A percentile compares a stretch with the other conserved stretches of the same genome.
These are phyloP conservation scores for Lachancea kluyveri DNA, from an alignment of 805 yeast species.

Conservation along the genomic window DNA sequence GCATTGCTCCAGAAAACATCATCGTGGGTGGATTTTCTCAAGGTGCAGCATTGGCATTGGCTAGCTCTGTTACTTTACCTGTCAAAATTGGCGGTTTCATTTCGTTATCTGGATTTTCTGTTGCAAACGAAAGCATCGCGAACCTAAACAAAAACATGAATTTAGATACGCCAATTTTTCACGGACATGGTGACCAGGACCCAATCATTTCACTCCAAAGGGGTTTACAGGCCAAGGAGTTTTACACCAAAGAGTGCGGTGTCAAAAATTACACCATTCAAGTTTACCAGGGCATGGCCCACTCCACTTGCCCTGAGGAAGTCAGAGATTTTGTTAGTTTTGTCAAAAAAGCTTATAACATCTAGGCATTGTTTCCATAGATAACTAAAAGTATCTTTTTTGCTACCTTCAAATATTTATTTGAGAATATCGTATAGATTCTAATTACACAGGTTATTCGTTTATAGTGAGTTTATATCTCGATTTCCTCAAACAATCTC, in stretches of 20 bases:
- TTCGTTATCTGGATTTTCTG: slow-evolving; percentile 70
- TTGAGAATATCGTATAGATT: no score
- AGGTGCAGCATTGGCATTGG: slow-evolving; percentile 79
- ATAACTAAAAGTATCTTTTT: no score
- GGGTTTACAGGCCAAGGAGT: slow-evolving; percentile 37
- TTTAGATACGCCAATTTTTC: slow-evolving; percentile 66
- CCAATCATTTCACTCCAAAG: slow-evolving; percentile 44
- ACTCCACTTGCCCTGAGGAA: slow-evolving; percentile 64
- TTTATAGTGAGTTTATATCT: no score
- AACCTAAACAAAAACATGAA: slow-evolving; percentile 36
- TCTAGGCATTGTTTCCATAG: no score
- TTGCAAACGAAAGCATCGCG: slow-evolving; percentile 25
- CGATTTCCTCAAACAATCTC: no score
- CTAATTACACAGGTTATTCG: no score
- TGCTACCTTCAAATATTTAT: no score
- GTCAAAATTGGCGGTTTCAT: slow-evolving; percentile 72
- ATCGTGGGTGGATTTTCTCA: slow-evolving; percentile 95
- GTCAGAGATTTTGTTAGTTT: slow-evolving; percentile 47
- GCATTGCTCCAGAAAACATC: slow-evolving; percentile 58
- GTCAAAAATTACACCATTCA: slow-evolving; percentile 42
- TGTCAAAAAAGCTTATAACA: slow-evolving; percentile 26
- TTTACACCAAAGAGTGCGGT: slow-evolving; percentile 37
- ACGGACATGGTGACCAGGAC: slow-evolving; percentile 83
- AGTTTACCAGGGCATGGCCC: slow-evolving; percentile 58
- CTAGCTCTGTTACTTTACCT: slow-evolving; percentile 47